Conservation (phyloP, 1,139 yeast species). For the Blastobotrys malaysiensis region DNA sequence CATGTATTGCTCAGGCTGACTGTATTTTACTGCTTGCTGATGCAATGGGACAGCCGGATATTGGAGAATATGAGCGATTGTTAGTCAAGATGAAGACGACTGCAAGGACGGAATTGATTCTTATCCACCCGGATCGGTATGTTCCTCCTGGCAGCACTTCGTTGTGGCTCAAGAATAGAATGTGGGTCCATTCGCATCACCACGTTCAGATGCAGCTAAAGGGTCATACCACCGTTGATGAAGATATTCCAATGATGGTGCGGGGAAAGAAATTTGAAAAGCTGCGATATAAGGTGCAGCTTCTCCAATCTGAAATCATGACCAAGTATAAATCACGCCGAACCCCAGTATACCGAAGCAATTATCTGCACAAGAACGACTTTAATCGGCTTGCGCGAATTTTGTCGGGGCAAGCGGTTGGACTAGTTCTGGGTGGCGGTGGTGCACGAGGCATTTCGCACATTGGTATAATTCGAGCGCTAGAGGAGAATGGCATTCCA, state of each 20-base stretch:
- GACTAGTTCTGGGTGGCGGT: constrained; percentile 93
- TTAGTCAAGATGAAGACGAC: constrained; percentile 73
- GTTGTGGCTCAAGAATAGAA: constrained; percentile 74
- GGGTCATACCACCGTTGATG: constrained; percentile 2
- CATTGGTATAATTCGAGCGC: constrained; percentile 82
- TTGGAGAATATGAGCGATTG: constrained; percentile 82
- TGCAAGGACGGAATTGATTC: constrained; percentile 81
- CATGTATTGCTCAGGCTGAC: constrained; percentile 93
- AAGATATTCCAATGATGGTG: constrained; percentile 5
- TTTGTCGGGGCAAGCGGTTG: constrained; percentile 88
- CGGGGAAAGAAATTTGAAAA: constrained; percentile 18
- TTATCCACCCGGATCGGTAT: constrained; percentile 75
- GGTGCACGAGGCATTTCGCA: constrained; percentile 96
- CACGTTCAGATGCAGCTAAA: constrained; percentile 53
- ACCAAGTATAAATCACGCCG: constrained; percentile 29
- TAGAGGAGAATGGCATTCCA: constrained; percentile 93
- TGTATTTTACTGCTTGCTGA: constrained; percentile 52
- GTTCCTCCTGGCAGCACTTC: constrained; percentile 84
- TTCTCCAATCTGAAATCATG: constrained; percentile 32
- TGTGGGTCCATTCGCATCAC: constrained; percentile 92
- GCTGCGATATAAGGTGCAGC: constrained; percentile 30
- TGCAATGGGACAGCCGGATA: constrained; percentile 55
- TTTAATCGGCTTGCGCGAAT: constrained; percentile 85
- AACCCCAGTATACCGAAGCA: constrained; percentile 40
- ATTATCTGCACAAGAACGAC: constrained; percentile 68